Evolutionary conservation across 169 alveolate species (phyloP).

Genomic region (Eimeria falciformis): DNA sequence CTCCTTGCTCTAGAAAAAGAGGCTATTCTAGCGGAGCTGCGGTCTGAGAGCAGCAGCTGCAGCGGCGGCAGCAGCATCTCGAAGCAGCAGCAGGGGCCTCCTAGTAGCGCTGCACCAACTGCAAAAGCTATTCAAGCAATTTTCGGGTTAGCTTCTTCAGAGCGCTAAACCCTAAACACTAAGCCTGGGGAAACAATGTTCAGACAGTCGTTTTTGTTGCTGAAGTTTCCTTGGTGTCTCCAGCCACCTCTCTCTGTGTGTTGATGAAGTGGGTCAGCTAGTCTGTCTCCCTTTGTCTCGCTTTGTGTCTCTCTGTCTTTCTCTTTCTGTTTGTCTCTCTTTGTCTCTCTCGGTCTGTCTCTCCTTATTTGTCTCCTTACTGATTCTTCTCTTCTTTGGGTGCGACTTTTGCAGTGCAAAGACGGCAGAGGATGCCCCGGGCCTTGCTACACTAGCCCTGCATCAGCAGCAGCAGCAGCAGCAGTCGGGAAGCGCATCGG

Average conservation of each 20-base stretch:
- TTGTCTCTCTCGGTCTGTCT: too few relatives aligned
- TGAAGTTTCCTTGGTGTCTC: too few relatives aligned
- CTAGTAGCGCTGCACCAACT: not conserved
- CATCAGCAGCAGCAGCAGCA: slow-evolving; percentile 58
- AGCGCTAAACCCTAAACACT: slow-evolving; percentile 8
- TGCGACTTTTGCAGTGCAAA: slow-evolving; percentile 26
- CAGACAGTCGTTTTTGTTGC: too few relatives aligned
- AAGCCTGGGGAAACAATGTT: too few relatives aligned
- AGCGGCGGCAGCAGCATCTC: slow-evolving; percentile 34
- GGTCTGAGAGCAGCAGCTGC: not conserved
- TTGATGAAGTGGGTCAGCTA: too few relatives aligned
- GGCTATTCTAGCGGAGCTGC: slow-evolving; percentile 44
- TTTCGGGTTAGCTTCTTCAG: not conserved
- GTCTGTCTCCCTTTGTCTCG: not conserved
- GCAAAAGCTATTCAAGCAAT: not conserved
- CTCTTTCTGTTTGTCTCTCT: not conserved
- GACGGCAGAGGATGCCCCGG: slow-evolving; percentile 26
- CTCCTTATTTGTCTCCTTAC: too few relatives aligned
- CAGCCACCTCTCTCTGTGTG: not conserved
- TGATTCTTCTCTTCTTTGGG: too few relatives aligned
- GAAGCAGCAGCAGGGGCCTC: not conserved
- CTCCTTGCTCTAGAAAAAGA: not conserved
- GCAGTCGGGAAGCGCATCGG: not conserved
- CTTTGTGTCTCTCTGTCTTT: not conserved
- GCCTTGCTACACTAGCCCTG: slow-evolving; percentile 50